A percentile compares a stretch with the other conserved stretches of the same genome.
Conservation (phyloP, 495 filamentous ascomycete species). For the Lentithecium fluviatile region DNA sequence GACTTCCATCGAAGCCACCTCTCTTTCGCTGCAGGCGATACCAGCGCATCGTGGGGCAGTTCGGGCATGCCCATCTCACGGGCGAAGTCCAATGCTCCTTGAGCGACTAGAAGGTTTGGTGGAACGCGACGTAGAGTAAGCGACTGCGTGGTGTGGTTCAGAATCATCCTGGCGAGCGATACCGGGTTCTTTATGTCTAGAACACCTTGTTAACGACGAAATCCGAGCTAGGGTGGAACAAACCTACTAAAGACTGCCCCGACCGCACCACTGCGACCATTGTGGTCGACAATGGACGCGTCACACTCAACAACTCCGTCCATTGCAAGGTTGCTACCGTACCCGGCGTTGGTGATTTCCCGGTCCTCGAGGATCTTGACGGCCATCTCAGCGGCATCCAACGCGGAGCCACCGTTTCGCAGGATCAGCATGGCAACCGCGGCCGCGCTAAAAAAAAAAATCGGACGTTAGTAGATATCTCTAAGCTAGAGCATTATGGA, state of each 20-base stretch:
- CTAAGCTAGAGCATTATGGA: background rate
- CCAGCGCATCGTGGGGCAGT: conserved; percentile 66
- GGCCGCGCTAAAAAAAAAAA: conserved; percentile 60
- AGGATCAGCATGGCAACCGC: conserved; percentile 76
- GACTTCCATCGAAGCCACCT: conserved; percentile 73
- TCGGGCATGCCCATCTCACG: conserved; percentile 69
- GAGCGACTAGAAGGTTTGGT: conserved; percentile 83
- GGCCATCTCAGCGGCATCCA: conserved; percentile 91
- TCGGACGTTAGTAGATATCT: background rate
- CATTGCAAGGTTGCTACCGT: conserved; percentile 89
- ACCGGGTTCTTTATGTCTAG: conserved; percentile 87
- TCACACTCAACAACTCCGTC: conserved; percentile 92
- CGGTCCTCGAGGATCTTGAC: conserved; percentile 83
- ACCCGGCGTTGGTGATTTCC: conserved; percentile 95
- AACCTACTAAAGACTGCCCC: conserved; percentile 83
- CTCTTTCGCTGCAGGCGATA: conserved; percentile 70
- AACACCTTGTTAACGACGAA: conserved; percentile 3
- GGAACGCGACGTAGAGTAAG: conserved; percentile 83
- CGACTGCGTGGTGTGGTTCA: conserved; percentile 68
- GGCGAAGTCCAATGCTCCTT: conserved; percentile 83
- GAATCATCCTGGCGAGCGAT: conserved; percentile 74
- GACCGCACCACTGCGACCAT: conserved; percentile 86
- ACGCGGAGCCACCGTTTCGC: conserved; percentile 69
- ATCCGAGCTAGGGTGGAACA: background rate
- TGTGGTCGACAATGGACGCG: conserved; percentile 86